Evolutionary conservation across 2,329 filamentous ascomycete species (phyloP).

Genomic region (Rhynchosporium secalis): DNA sequence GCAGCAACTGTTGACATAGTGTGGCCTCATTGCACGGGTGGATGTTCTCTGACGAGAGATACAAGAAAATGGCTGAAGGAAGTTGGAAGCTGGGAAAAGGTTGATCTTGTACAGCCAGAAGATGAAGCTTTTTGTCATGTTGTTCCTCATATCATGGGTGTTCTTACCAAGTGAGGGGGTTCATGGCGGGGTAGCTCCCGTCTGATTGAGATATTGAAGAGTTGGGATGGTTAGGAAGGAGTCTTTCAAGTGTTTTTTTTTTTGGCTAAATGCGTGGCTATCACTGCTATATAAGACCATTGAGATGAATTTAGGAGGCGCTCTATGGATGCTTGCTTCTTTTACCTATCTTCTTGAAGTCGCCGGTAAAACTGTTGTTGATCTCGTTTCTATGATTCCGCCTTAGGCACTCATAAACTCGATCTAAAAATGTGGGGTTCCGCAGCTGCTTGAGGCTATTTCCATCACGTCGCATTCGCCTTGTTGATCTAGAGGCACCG

Average conservation of each 20-base stretch:
- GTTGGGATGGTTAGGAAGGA: too few relatives aligned
- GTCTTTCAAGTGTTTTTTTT: too few relatives aligned
- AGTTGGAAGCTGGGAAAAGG: slow-evolving; percentile 34
- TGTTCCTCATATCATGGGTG: slow-evolving; percentile 35
- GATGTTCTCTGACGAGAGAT: slow-evolving; percentile 36
- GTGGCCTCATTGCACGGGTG: slow-evolving; percentile 36
- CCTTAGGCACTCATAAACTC: too few relatives aligned
- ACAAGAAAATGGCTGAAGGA: slow-evolving; percentile 32
- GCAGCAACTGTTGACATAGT: slow-evolving; percentile 32
- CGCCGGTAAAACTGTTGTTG: background rate
- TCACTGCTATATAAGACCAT: too few relatives aligned
- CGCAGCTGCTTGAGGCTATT: background rate
- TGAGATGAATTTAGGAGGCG: too few relatives aligned
- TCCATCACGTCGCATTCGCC: background rate
- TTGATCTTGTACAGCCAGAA: slow-evolving; percentile 32
- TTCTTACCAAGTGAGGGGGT: slow-evolving; percentile 31
- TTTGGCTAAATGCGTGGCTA: too few relatives aligned
- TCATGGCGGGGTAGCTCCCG: background rate
- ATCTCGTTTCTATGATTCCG: too few relatives aligned
- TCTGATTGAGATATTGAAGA: too few relatives aligned
- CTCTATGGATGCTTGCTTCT: background rate
- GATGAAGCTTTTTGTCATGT: slow-evolving; percentile 31
- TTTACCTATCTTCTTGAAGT: background rate
- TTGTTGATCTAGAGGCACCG: background rate
- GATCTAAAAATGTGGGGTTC: background rate